Evolutionary conservation across 2,329 filamentous ascomycete genomes (phyloP), one percentile per base, ranked within the genome.

Genomic region (Claviceps paspali): DNA sequence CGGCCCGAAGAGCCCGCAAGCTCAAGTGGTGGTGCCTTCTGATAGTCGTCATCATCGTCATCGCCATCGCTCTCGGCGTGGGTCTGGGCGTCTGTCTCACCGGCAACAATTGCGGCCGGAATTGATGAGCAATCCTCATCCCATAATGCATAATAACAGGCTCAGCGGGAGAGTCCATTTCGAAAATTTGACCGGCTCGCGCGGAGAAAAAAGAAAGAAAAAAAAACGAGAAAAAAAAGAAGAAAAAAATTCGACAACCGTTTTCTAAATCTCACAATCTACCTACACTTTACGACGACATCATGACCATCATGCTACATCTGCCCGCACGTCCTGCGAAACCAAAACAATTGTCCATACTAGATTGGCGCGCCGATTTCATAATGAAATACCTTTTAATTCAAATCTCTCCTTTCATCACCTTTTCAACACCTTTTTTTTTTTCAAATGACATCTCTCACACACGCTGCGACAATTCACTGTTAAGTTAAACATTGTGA

Each of bases 1-100:
- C 71, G 49, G 82, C 81, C 35, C 67, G 71, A 46, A 68, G 73
- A 48, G 70, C 73, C 48, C 71, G 81, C 49, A 82, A 76, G 64
- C 71, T 84, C 60, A 88, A 88, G 67, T 87, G 83, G 82, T 85
- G 73, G 70, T 83, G 79, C 52, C 62, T 82, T 43, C 59, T 75
- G 43, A 64, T 86, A 41, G 62, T 64, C 33, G 47, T 73, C 17
- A 61, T 78, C 53, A 73, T 77, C 53, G 56, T 73, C 49, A 53
- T 78, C 36, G 65, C 63, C 44, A 60, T 76, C 40, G 65, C 60
- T 7, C 53, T 74, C 24, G 70, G 65, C 38, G 65, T 78, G 43
- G 70, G 65, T 39, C 53, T 76, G 11, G 70, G 67, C 34, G 51
- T 76, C 35, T 59, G 55, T 30, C 47, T 70, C 28, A 51, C 51